These are phyloP conservation scores for Aspergillus cristatus DNA, from an alignment of 495 filamentous ascomycete species.

Conservation along the genomic window DNA sequence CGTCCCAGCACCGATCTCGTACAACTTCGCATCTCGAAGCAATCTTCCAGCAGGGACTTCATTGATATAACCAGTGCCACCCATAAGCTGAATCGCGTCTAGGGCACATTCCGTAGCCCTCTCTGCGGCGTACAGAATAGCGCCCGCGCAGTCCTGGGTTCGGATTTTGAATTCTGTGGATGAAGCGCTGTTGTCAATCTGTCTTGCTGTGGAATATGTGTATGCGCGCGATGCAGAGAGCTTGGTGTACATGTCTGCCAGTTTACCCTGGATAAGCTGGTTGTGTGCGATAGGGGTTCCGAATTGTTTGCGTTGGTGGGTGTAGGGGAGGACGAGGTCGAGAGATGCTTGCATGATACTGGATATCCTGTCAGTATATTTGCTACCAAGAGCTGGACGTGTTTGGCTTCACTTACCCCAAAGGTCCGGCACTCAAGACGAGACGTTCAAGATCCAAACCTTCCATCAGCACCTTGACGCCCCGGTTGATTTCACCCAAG, in stretches of 20 bases:
- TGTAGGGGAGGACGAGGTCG: slow-evolving; percentile 82
- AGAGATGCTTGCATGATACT: slow-evolving; percentile 91
- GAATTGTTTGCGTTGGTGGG: slow-evolving; percentile 85
- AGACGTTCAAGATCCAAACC: slow-evolving; percentile 90
- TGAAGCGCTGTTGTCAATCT: slow-evolving; percentile 60
- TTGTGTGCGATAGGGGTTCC: slow-evolving; percentile 79
- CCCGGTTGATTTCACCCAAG: slow-evolving; percentile 68
- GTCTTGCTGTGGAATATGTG: slow-evolving; percentile 66
- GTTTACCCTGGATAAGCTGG: slow-evolving; percentile 85
- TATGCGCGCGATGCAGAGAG: slow-evolving; percentile 72
- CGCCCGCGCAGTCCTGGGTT: slow-evolving; percentile 90
- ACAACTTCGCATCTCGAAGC: slow-evolving; percentile 79
- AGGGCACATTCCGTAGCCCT: slow-evolving; percentile 80
- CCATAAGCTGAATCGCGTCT: slow-evolving; percentile 90
- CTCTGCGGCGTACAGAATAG: slow-evolving; percentile 91
- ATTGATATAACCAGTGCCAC: slow-evolving; percentile 93
- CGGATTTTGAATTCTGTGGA: slow-evolving; percentile 40
- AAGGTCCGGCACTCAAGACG: slow-evolving; percentile 81
- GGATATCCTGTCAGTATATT: slow-evolving; percentile 8
- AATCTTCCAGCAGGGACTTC: slow-evolving; percentile 85
- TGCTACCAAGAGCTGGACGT: not conserved
- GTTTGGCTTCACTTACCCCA: slow-evolving; percentile 42
- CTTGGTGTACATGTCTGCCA: slow-evolving; percentile 97
- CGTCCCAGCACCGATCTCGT: slow-evolving; percentile 96
- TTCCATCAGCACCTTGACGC: slow-evolving; percentile 91